phyloP scores from a whole-genome alignment of 495 filamentous ascomycete genomes.

The Podospora australis region DNA sequence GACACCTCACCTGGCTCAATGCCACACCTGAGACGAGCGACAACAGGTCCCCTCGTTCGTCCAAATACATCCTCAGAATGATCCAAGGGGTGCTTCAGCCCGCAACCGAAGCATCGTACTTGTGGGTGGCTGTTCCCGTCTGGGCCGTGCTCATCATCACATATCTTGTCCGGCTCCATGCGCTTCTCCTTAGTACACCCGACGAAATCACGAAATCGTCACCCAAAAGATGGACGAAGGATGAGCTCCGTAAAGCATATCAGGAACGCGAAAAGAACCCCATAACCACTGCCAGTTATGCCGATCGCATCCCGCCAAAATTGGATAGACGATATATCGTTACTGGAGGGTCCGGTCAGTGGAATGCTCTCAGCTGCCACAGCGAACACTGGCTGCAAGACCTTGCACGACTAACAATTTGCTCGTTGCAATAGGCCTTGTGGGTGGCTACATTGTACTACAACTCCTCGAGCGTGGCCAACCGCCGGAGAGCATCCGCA shows the following conservation, averaged over 20 bases:
- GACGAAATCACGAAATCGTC: slow-evolving; percentile 38
- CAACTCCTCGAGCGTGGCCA: slow-evolving; percentile 39
- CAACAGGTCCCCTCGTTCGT: too few relatives aligned
- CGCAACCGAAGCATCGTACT: not conserved
- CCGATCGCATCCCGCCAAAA: slow-evolving; percentile 44
- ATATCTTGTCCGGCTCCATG: slow-evolving; percentile 47
- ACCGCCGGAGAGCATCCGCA: slow-evolving; percentile 33
- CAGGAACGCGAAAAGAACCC: slow-evolving; percentile 33
- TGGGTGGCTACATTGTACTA: slow-evolving; percentile 38
- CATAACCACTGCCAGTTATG: slow-evolving; percentile 35
- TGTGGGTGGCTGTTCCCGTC: not conserved
- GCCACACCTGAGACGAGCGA: too few relatives aligned
- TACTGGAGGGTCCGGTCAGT: slow-evolving; percentile 53
- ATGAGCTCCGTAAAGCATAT: slow-evolving; percentile 42
- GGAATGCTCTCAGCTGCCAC: not conserved
- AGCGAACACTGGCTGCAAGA: too few relatives aligned
- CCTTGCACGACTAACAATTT: not conserved
- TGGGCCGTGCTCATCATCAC: slow-evolving; percentile 19
- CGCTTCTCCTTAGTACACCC: slow-evolving; percentile 39
- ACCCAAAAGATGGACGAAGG: slow-evolving; percentile 44
- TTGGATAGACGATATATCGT: slow-evolving; percentile 50
- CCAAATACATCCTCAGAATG: too few relatives aligned
- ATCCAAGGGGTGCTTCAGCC: not conserved
- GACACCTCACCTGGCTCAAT: not conserved
- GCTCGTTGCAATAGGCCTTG: slow-evolving; percentile 32